phyloP scores from a whole-genome alignment of 1,284 basidiomycete genomes.

The Wolfiporia cocos region DNA sequence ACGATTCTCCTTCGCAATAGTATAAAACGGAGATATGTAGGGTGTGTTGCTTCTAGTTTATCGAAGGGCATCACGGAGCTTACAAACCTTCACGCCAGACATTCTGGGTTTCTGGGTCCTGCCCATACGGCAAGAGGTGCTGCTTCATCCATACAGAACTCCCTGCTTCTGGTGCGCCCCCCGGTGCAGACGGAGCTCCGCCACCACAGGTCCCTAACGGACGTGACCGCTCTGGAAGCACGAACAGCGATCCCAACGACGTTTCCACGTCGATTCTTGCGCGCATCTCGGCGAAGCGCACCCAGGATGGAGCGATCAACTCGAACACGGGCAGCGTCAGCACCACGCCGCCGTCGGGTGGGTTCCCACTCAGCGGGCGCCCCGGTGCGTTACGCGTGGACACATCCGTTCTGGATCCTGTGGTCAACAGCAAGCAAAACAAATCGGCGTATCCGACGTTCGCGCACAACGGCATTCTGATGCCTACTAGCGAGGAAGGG shows the following conservation, averaged over 20 bases:
- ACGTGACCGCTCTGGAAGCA: conserved; percentile 65
- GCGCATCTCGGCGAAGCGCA: conserved; percentile 64
- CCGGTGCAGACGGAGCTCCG: conserved; percentile 40
- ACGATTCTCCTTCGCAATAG: conserved; percentile 29
- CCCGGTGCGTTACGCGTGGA: conserved; percentile 68
- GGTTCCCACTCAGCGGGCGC: conserved; percentile 38
- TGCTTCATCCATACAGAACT: conserved; percentile 88
- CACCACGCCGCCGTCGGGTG: conserved; percentile 29
- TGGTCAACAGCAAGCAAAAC: conserved; percentile 60
- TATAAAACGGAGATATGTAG: conserved; percentile 92
- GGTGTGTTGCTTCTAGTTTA: conserved; percentile 37
- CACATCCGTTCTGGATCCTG: conserved; percentile 56
- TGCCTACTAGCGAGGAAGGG: conserved; percentile 55
- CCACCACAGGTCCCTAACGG: conserved; percentile 45
- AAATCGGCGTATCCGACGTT: conserved; percentile 79
- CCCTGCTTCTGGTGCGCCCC: conserved; percentile 51
- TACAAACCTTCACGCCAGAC: conserved; percentile 40
- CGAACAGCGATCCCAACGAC: conserved; percentile 74
- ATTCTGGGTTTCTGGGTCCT: conserved; percentile 88
- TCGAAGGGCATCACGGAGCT: conserved; percentile 7
- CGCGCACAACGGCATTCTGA: conserved; percentile 62
- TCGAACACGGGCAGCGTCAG: conserved; percentile 40
- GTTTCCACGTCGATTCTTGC: conserved; percentile 60
- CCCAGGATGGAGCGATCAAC: conserved; percentile 36
- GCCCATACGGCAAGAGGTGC: conserved; percentile 85